Percentiles rank a stretch among this genome's conserved stretches.
phyloP scores from a whole-genome alignment of 345 rosid species.

The Moringa oleifera region DNA sequence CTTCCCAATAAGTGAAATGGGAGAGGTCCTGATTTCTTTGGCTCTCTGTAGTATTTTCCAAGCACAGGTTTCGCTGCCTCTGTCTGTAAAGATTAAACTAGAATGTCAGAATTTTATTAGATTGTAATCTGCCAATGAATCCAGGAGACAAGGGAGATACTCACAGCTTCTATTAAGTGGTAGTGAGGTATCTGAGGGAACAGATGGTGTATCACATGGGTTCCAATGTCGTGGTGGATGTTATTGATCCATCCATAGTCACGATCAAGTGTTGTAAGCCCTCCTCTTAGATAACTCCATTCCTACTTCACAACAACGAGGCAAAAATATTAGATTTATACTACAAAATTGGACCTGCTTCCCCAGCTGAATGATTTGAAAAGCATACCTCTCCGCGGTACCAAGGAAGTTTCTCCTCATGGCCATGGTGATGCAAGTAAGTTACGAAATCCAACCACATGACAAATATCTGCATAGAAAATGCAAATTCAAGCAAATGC shows the following conservation, averaged over 20 bases:
- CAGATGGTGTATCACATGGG: slow-evolving; percentile 90
- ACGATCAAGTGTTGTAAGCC: slow-evolving; percentile 81
- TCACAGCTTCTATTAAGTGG: slow-evolving; percentile 83
- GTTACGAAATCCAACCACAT: slow-evolving; percentile 88
- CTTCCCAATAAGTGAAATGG: slow-evolving; percentile 53
- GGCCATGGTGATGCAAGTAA: slow-evolving; percentile 89
- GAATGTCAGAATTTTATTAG: neutral
- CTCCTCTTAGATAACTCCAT: slow-evolving; percentile 95
- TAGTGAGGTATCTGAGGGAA: slow-evolving; percentile 98
- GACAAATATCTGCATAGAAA: slow-evolving; percentile 47
- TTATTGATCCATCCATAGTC: slow-evolving; percentile 84
- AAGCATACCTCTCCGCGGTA: slow-evolving; percentile 80
- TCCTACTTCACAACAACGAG: slow-evolving; percentile 35
- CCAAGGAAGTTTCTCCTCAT: slow-evolving; percentile 85
- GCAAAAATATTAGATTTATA: neutral
- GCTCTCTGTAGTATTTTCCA: slow-evolving; percentile 77
- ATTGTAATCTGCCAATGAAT: neutral
- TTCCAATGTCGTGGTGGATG: slow-evolving; percentile 94
- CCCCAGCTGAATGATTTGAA: no score
- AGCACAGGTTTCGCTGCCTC: slow-evolving; percentile 84
- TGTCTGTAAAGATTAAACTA: slow-evolving; percentile 37
- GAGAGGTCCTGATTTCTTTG: slow-evolving; percentile 62
- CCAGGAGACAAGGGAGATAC: slow-evolving; percentile 10
- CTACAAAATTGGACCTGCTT: no score
- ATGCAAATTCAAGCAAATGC: neutral